A percentile compares a stretch with the other conserved stretches of the same genome.
Conservation (phyloP, 768 basidiomycete species). For the Trametes villosa region DNA sequence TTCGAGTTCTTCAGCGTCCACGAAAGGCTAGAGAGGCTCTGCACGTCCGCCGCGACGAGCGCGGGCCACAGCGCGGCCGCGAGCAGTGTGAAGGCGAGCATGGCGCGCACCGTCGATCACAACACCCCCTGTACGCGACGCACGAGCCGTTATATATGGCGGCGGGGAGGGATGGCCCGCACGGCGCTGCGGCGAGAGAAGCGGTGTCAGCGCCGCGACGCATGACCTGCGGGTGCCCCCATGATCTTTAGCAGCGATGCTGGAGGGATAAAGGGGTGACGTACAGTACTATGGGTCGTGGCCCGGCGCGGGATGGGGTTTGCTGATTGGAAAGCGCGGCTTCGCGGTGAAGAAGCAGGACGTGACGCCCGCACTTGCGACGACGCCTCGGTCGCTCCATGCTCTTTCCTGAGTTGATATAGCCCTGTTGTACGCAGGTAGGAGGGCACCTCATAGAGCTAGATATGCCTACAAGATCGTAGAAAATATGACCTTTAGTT, state of each 20-base stretch:
- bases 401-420: neutral
- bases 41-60: constrained; percentile 25
- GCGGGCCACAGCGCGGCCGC: constrained; percentile 13
- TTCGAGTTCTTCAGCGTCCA: constrained; percentile 62
- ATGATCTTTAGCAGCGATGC: neutral
- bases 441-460: too few relatives aligned
- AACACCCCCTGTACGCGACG: neutral
- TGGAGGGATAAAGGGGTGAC: neutral
- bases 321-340: constrained; percentile 1
- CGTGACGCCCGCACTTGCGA: neutral
- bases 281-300: neutral
- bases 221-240: neutral
- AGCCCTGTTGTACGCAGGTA: too few relatives aligned
- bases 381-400: neutral
- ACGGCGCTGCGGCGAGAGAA: neutral
- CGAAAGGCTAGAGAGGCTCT: constrained; percentile 49
- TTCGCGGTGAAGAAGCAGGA: neutral
- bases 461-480: too few relatives aligned
- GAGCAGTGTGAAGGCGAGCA: neutral
- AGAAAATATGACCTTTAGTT: too few relatives aligned
- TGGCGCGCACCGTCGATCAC: neutral
- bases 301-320: neutral
- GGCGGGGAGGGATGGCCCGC: neutral
- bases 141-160: neutral
- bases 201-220: neutral